Base-by-base conservation (phyloP, 352 stramenopile species). In the Globisporangium parvum region DNA sequence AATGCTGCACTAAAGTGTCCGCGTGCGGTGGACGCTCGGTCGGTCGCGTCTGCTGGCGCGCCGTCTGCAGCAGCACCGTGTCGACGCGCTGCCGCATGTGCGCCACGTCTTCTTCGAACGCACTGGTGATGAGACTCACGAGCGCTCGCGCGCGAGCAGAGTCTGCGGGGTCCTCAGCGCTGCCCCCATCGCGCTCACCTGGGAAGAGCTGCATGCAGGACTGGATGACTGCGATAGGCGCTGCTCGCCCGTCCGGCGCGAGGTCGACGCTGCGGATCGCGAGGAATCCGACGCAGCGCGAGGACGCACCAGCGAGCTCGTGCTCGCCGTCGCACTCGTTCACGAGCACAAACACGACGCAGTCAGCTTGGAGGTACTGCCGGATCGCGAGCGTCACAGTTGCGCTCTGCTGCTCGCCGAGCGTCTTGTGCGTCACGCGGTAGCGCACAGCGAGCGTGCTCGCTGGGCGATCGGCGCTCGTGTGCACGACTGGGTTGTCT, bases 301-400 rank as follows among this genome's bases (percentile, higher is more conserved):
- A 67, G 6, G 59, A 63, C 17, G 71, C 50, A 0, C 68, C 70
- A 0, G 60, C 57, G 12, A 75, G 59, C 1, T 68, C 65, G 3
- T 68, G 51, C 51, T 79, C 70, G 2, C 67, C 67, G 10, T 65
- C 65, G 40, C 65, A 76, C 11, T 71, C 48, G 42, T 62, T 62
- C 51, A 59, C 41, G 61, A 67, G 73, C 18, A 76, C 59, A 12
- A 74, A 37, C 6, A 79, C 62, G 14, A 70, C 24, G 6, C 59
- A 62, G 20, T 70, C 55, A 12, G 50, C 59, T 33, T 73, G 57
- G 9, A 76, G 41, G 40, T 79, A 76, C 53, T 62, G 60, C 41
- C 70, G 67, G 33, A 75, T 46, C 47, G 65, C 66, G n/a, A 78
- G 37, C 33, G 75, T 73, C 20, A 69, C 48, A 53, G 73, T 15